phyloP scores from a whole-genome alignment of 805 yeast species.

The Ogataea corticis region DNA sequence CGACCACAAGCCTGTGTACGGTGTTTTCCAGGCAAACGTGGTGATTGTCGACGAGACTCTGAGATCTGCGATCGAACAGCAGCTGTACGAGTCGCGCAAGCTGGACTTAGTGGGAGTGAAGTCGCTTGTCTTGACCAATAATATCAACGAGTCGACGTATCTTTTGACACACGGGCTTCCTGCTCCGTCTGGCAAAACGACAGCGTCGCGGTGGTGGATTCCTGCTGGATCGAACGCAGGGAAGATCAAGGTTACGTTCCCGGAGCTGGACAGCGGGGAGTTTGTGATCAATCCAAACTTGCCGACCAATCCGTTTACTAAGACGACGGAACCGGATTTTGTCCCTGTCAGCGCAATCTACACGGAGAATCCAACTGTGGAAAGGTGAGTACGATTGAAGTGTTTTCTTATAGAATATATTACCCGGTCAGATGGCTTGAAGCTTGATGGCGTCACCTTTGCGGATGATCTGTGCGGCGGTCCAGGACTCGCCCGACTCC shows the following conservation, averaged over 20 bases:
- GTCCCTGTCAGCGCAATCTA: conserved; percentile 28
- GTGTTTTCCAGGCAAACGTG: conserved; percentile 62
- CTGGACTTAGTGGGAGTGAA: conserved; percentile 41
- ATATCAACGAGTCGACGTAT: conserved; percentile 17
- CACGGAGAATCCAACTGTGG: too few relatives aligned
- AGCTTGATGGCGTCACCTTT: conserved; percentile 61
- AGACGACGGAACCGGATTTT: conserved; percentile 54
- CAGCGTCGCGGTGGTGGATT: conserved; percentile 82
- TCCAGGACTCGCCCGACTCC: conserved; percentile 75
- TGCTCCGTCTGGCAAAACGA: conserved; percentile 80
- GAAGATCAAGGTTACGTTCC: conserved; percentile 65
- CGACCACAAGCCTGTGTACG: conserved; percentile 90
- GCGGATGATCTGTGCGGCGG: conserved; percentile 61
- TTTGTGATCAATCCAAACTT: conserved; percentile 64
- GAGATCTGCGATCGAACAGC: conserved; percentile 50
- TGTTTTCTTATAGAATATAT: too few relatives aligned
- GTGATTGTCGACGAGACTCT: conserved; percentile 62
- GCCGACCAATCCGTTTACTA: conserved; percentile 72
- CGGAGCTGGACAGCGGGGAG: conserved; percentile 43
- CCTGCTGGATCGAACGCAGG: conserved; percentile 55
- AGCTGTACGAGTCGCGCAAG: conserved; percentile 54
- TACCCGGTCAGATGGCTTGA: conserved; percentile 47
- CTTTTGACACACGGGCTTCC: conserved; percentile 54
- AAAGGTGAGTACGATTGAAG: too few relatives aligned
- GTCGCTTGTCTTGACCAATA: conserved; percentile 30